Conservation (phyloP, 2,329 filamentous ascomycete genomes). For the Sphaceloma murrayae region DNA sequence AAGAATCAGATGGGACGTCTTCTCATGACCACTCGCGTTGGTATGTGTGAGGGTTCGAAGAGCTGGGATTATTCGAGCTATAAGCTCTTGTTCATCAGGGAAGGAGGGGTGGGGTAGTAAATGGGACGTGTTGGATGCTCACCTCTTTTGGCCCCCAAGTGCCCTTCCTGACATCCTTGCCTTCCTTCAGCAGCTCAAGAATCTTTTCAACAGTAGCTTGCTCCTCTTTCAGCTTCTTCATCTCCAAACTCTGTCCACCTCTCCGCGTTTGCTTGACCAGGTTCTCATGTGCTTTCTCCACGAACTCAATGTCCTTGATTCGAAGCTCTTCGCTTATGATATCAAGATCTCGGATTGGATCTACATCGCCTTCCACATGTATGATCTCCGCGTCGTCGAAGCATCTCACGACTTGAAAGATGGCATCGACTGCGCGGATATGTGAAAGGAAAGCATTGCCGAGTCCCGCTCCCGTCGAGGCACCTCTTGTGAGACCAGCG, state of each 20-base stretch:
- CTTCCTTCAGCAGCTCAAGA: slow-evolving; percentile 68
- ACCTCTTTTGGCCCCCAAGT: slow-evolving; percentile 93
- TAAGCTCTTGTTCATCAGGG: slow-evolving; percentile 98
- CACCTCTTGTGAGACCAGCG: slow-evolving; percentile 87
- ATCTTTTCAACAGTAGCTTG: slow-evolving; percentile 90
- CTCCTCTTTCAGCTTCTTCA: slow-evolving; percentile 95
- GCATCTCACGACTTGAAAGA: slow-evolving; percentile 34
- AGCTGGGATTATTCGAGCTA: slow-evolving; percentile 94
- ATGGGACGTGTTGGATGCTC: slow-evolving; percentile 37
- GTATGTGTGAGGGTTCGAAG: slow-evolving; percentile 77
- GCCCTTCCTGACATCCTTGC: slow-evolving; percentile 88
- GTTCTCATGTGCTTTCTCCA: slow-evolving; percentile 86
- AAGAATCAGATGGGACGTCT: slow-evolving; percentile 48
- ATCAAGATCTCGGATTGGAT: slow-evolving; percentile 84
- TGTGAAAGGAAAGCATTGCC: slow-evolving; percentile 98
- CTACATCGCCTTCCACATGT: slow-evolving; percentile 97
- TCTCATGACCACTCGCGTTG: slow-evolving; percentile 80
- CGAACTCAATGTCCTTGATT: slow-evolving; percentile 97
- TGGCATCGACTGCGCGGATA: slow-evolving; percentile 62
- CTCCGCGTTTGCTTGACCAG: slow-evolving; percentile 89
- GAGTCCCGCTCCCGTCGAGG: slow-evolving; percentile 92
- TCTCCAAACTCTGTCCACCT: slow-evolving; percentile 90
- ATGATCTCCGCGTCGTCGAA: slow-evolving; percentile 98
- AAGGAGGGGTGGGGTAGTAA: slow-evolving; percentile 31
- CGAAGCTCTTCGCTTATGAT: slow-evolving; percentile 96